Conservation (phyloP, 2,329 filamentous ascomycete species). For the Didymella pomorum region DNA sequence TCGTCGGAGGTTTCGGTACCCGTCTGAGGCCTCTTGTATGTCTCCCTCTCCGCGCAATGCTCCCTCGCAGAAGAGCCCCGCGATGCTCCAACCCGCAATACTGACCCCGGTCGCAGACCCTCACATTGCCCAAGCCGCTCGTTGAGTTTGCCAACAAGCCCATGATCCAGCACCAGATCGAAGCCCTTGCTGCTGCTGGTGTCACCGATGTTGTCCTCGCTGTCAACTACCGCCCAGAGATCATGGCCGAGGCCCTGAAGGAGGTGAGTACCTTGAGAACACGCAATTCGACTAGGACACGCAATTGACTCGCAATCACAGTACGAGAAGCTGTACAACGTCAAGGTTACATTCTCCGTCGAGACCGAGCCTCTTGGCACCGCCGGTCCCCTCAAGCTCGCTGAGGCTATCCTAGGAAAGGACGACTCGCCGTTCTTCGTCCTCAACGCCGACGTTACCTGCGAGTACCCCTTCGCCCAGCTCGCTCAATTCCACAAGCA, state of each 20-base stretch:
- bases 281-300: neutral
- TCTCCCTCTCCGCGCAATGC: slow-evolving; percentile 27
- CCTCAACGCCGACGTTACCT: slow-evolving; percentile 97
- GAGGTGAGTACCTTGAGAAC: slow-evolving; percentile 66
- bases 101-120: slow-evolving; percentile 68
- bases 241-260: slow-evolving; percentile 93
- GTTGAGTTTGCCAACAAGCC: slow-evolving; percentile 99
- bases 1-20: slow-evolving; percentile 98
- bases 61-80: slow-evolving; percentile 29
- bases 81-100: slow-evolving; percentile 23
- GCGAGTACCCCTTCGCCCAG: slow-evolving; percentile 93
- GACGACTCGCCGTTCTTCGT: slow-evolving; percentile 97
- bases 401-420: slow-evolving; percentile 89
- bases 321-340: slow-evolving; percentile 92
- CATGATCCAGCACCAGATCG: slow-evolving; percentile 98
- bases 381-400: slow-evolving; percentile 92
- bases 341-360: slow-evolving; percentile 97
- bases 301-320: slow-evolving; percentile 32
- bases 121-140: slow-evolving; percentile 95
- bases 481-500: slow-evolving; percentile 89
- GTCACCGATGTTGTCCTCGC: slow-evolving; percentile 98
- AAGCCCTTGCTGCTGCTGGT: slow-evolving; percentile 89
- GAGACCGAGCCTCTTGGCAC: slow-evolving; percentile 95
- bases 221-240: slow-evolving; percentile 97
- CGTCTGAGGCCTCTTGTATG: slow-evolving; percentile 91